Base-by-base conservation (phyloP, 345 rosid genomes). In the Citrus medica region DNA sequence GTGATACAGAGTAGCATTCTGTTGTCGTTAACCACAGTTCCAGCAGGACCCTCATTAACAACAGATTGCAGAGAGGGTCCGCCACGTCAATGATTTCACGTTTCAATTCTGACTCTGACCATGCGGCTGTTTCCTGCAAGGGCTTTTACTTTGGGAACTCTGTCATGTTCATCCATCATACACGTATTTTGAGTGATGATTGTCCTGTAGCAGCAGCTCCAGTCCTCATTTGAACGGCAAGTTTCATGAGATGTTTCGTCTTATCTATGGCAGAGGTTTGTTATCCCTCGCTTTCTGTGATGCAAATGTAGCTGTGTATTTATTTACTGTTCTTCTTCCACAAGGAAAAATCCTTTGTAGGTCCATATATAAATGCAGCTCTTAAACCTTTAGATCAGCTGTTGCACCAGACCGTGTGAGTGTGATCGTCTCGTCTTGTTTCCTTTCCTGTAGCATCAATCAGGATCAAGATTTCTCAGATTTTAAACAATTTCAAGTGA, bases 1-100 rank as follows among this genome's bases (percentile, higher is more conserved):
- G 9, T 71, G 55, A 27, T 32, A 64, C 33, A 30, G 61, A 33
- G 38, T 30, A 53, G 6, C 5, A 21, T 9, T 10, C 73, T 32
- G 56, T 48, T 76, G 73, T 55, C 67, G 38, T 76, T 56, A 25
- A 32, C 32, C 35, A 67, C 40, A 14, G 55, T 16, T 33, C 64
- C 28, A 14, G 51, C 75, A 42, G 59, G 77, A 74, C 60, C 69
- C 59, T 30, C 71, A 32, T 4, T 32, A 10, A 1, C 59, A 69
- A 24, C 25, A 25, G 33, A 55, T 6, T 3, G 17, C 42, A 71
- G 30, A 33, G 48, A 66, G n/a, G 63, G 22, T 16, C 58, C 64
- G 16, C 65, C 12, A 38, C 25, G 9, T 56, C 73, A 67, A 56
- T 76, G 37, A 65, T 76, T 76, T 76, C 66, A 67, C 79, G 67